phyloP scores from a whole-genome alignment of 139 green algal genomes.

The Chlorella sorokiniana region DNA sequence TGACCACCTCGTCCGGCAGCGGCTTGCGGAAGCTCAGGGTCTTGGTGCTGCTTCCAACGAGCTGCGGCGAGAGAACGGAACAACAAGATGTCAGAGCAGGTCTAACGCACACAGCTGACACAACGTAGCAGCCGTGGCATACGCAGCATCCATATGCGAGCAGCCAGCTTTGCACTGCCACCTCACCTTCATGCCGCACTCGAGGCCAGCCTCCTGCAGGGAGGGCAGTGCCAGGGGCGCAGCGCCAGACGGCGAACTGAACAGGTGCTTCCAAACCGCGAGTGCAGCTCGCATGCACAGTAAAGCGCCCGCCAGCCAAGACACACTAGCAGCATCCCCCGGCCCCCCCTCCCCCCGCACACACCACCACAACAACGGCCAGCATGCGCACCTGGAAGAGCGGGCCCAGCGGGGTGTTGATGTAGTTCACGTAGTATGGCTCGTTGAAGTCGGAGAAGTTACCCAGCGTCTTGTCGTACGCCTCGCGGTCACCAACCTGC shows the following conservation, averaged over 20 bases:
- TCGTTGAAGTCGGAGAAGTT: conserved; percentile 69
- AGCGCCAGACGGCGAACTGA: too few relatives aligned
- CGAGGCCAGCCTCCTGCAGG: conserved; percentile 67
- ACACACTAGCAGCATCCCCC: too few relatives aligned
- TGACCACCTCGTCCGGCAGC: not conserved
- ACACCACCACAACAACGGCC: too few relatives aligned
- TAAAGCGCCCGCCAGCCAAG: too few relatives aligned
- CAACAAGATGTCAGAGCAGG: too few relatives aligned
- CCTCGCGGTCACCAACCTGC: conserved; percentile 66
- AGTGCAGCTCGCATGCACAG: too few relatives aligned
- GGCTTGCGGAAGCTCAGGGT: conserved; percentile 73
- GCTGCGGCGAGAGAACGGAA: not conserved
- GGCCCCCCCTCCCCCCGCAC: too few relatives aligned
- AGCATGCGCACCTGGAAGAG: too few relatives aligned
- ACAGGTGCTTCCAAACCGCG: too few relatives aligned
- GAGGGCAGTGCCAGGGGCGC: too few relatives aligned
- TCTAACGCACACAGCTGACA: not conserved
- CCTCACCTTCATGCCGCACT: conserved; percentile 65
- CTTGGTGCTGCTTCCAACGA: conserved; percentile 68
- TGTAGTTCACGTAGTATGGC: conserved; percentile 74
- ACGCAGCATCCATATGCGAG: too few relatives aligned
- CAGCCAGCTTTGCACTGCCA: not conserved
- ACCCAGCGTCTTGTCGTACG: conserved; percentile 54
- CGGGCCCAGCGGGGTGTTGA: conserved; percentile 45
- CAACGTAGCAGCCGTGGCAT: not conserved